Evolutionary conservation across 345 rosid species (phyloP), one percentile per base, ranked within the genome.

Genomic region (Moringa oleifera): DNA sequence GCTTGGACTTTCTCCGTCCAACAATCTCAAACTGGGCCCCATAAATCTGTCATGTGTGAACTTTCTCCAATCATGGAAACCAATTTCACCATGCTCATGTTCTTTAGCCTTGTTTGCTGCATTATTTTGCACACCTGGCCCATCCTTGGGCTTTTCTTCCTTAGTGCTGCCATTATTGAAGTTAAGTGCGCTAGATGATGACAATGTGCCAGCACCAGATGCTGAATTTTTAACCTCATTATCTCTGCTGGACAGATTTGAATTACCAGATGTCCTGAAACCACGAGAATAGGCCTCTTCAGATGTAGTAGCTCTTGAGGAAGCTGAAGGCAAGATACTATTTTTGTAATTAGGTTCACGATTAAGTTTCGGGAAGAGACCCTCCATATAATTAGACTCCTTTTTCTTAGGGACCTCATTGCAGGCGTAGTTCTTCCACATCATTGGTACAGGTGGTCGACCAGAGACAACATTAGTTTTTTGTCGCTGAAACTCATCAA

Each of bases 341-440:
- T 71, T 69, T 55, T 67, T 80, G 66, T 76, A 81, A 79, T 75
- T 83, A 65, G 90, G 85, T 51, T 91, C 95, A 52, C 81, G 83
- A 66, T 81, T 89, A 49, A 77, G 82, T 79, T 80, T 85, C 6
- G 96, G 90, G 67, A 81, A 77, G 61, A 82, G 66, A 63, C 87
- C 83, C 25, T 87, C 90, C 84, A 73, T 81, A 66, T 83, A 74
- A 69, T 75, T 77, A 75, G 83, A 84, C 51, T 88, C 96, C 25
- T 85, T 95, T 68, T 77, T 84, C 63, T 72, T 81, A 25, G 99
- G 94, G 36, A 93, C 84, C 67, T 91, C 97, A 72, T 91, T 95
- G 75, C 74, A 72, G 63, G 90, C 83, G 74, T 85, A 84, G 52
- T 83, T 95, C 77, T 89, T 95, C 96, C 87, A 77, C 88, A 79